Percentiles rank a stretch among this genome's conserved stretches.
phyloP scores from a whole-genome alignment of 2,329 filamentous ascomycete species.

The Trichophyton benhamiae region DNA sequence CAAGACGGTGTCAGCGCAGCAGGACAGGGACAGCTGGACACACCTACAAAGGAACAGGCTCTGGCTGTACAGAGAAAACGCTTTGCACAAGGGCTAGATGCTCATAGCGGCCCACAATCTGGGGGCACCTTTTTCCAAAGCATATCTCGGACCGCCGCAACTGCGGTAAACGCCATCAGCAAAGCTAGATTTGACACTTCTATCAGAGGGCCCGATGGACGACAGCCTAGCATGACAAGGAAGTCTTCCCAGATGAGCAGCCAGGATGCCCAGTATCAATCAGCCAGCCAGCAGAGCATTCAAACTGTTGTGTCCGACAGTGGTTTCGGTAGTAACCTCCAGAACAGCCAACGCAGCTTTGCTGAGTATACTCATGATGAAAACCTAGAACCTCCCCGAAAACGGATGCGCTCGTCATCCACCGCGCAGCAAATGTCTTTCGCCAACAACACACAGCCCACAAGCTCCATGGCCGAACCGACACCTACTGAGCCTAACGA shows the following conservation, averaged over 20 bases:
- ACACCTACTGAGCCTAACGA: constrained; percentile 37
- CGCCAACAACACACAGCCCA: constrained; percentile 19
- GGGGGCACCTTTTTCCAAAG: constrained; percentile 94
- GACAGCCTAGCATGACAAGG: constrained; percentile 56
- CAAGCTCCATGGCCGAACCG: constrained; percentile 29
- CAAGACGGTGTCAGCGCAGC: constrained; percentile 50
- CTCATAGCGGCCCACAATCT: constrained; percentile 49
- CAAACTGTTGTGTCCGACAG: constrained; percentile 61
- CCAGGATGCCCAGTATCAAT: constrained; percentile 52
- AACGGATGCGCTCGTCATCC: constrained; percentile 53
- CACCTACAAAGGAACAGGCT: constrained; percentile 94
- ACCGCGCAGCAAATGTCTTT: constrained; percentile 30
- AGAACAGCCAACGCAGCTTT: constrained; percentile 36
- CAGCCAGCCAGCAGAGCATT: constrained; percentile 68
- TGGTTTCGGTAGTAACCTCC: constrained; percentile 54
- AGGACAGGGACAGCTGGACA: constrained; percentile 68
- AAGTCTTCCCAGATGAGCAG: constrained; percentile 53
- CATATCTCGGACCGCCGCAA: constrained; percentile 84
- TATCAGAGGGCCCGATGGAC: constrained; percentile 52
- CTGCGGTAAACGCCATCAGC: constrained; percentile 89
- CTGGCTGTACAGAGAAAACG: constrained; percentile 93
- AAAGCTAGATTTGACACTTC: constrained; percentile 87
- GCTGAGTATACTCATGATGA: constrained; percentile 32
- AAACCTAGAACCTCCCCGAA: constrained; percentile 54
- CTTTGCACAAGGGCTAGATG: constrained; percentile 70